These are phyloP conservation scores for Chlorella ohadii DNA, from an alignment of 139 green algal genomes.

Conservation along the genomic window DNA sequence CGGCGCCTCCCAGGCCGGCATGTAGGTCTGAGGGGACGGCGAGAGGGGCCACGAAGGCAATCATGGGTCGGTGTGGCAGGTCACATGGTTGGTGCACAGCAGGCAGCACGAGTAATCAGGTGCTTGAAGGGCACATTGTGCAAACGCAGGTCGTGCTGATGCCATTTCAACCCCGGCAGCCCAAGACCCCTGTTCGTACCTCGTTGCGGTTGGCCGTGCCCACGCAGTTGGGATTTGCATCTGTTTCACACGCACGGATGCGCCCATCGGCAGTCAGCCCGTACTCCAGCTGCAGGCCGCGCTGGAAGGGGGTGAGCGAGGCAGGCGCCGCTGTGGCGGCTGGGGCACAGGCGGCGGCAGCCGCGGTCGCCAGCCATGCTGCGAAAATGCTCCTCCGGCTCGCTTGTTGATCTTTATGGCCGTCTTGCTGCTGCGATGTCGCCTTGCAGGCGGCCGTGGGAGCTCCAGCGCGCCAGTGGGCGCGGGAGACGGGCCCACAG, in stretches of 20 bases:
- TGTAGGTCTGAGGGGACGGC: constrained; percentile 7
- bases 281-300: constrained; percentile 33
- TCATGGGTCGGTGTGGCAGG: neutral
- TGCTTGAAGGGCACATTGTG: too few relatives aligned
- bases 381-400: too few relatives aligned
- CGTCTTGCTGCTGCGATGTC: too few relatives aligned
- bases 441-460: too few relatives aligned
- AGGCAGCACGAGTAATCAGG: too few relatives aligned
- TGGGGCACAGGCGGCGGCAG: neutral
- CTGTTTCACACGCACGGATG: constrained; percentile 40
- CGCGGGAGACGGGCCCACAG: too few relatives aligned
- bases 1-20: constrained; percentile 26
- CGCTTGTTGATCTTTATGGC: too few relatives aligned
- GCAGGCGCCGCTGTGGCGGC: neutral
- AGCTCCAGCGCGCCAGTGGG: too few relatives aligned
- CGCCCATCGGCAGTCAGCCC: neutral
- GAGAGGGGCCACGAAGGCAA: neutral
- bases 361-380: neutral
- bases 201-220: constrained; percentile 57
- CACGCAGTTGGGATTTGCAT: constrained; percentile 75
- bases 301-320: constrained; percentile 20
- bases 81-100: neutral
- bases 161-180: too few relatives aligned
- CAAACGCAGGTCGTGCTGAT: too few relatives aligned
- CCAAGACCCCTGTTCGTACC: neutral